Evolutionary conservation across 306 rosid species (phyloP), one percentile per base, ranked within the genome.

Genomic region (Vigna unguiculata): DNA sequence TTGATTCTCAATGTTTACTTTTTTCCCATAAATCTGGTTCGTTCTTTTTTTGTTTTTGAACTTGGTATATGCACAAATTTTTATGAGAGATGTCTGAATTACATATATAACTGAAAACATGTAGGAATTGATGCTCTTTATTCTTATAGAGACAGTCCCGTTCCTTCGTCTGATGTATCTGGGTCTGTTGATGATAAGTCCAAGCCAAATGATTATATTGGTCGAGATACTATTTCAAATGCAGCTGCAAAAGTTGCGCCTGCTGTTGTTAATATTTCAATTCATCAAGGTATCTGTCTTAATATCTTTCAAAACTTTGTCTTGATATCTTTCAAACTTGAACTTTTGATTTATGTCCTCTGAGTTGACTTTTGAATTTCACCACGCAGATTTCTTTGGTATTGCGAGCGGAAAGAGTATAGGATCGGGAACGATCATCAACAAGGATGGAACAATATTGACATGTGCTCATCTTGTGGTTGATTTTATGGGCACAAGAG

Each of bases 401-500:
- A 17, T 89, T 40, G 38, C 78, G 57, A n/a, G 70, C 5, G 97
- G 83, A 25, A 86, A 43, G 86, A 77, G 90, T 58, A 83, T 82
- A 63, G 93, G 97, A 69, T 90, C 98, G 1, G 97, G 98, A 77
- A 95, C 97, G 7, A 92, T 95, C 55, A 92, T 95, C 63, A 63
- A 88, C 71, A 40, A 85, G 84, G 90, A 95, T 75, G 98, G 98
- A 57, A 92, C 97, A 40, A 90, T 92, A 67, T 82, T 95, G 86
- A 95, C 98, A 22, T 89, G 93, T 82, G 98, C 97, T 47, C 98
- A 92, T 85, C 87, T 85, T 76, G 93, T 95, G 75, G 82, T 84
- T 45, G 86, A 84, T 87, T 85, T 85, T 83, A 87, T 85, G 2
- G 96, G 96, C 53, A 9, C 47, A 12, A 75, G 82, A 81, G 70